phyloP scores from a whole-genome alignment of 768 basidiomycete species.

The Rhizopogon rudus region DNA sequence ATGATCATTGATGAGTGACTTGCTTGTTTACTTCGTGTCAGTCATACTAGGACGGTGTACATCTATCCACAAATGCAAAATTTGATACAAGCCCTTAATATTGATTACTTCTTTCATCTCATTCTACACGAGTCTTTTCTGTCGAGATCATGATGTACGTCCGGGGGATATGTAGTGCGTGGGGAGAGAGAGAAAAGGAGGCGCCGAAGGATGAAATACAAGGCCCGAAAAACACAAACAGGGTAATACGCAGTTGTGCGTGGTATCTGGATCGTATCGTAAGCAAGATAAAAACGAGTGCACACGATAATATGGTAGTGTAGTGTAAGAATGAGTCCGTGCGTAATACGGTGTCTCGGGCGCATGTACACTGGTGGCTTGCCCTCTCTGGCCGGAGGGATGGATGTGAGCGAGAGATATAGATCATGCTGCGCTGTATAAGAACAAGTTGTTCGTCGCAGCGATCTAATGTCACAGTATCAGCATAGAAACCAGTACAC shows the following conservation, averaged over 20 bases:
- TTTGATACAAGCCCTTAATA: slow-evolving; percentile 29
- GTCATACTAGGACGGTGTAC: neutral
- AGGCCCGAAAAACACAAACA: slow-evolving; percentile 19
- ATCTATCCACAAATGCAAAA: neutral
- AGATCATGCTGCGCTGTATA: slow-evolving; percentile 35
- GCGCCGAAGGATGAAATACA: slow-evolving; percentile 15
- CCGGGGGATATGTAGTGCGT: slow-evolving; percentile 11
- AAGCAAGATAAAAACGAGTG: slow-evolving; percentile 21
- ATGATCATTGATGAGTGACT: neutral
- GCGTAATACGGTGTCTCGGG: slow-evolving; percentile 16
- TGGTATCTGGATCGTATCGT: slow-evolving; percentile 26
- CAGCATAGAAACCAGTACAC: neutral
- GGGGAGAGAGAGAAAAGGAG: slow-evolving; percentile 9
- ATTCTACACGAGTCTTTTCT: slow-evolving; percentile 11
- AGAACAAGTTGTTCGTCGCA: slow-evolving; percentile 55
- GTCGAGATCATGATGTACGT: slow-evolving; percentile 26
- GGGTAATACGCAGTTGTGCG: slow-evolving; percentile 3
- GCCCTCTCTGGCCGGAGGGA: slow-evolving; percentile 4
- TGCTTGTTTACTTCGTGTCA: neutral
- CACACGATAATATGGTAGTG: slow-evolving; percentile 5
- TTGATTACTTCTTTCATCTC: slow-evolving; percentile 26
- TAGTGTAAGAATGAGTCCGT: slow-evolving; percentile 10
- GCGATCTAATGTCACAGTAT: slow-evolving; percentile 58
- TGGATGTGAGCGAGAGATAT: neutral
- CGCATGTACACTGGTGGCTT: neutral